These are phyloP conservation scores for Candida sakaeoensis DNA, from an alignment of 805 yeast genomes.

Conservation along the genomic window DNA sequence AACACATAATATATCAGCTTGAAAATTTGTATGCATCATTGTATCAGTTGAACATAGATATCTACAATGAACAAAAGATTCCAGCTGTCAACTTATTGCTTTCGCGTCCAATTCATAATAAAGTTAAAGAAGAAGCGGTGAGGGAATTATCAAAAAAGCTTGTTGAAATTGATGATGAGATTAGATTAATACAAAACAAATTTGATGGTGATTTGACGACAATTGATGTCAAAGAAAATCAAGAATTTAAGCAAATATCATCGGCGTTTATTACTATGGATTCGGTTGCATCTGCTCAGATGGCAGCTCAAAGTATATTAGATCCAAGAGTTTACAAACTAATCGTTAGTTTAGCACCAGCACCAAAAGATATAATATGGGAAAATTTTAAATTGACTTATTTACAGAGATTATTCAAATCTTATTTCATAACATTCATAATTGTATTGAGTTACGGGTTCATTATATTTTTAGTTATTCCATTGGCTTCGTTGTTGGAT, in stretches of 20 bases:
- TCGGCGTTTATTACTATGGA: conserved; percentile 49
- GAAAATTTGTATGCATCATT: conserved; percentile 41
- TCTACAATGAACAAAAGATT: conserved; percentile 28
- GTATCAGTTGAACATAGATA: conserved; percentile 41
- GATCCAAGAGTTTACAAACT: conserved; percentile 44
- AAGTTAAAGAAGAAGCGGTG: conserved; percentile 21
- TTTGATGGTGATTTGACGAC: conserved; percentile 24
- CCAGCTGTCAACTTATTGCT: conserved; percentile 28
- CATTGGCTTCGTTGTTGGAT: conserved; percentile 54
- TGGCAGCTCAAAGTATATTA: conserved; percentile 45
- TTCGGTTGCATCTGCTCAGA: conserved; percentile 46
- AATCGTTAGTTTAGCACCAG: conserved; percentile 43
- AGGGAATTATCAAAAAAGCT: conserved; percentile 31
- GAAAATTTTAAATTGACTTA: conserved; percentile 43
- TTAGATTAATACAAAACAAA: conserved; percentile 28
- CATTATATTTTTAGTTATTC: conserved; percentile 52
- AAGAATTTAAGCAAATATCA: conserved; percentile 36
- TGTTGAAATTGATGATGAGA: conserved; percentile 34
- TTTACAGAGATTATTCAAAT: conserved; percentile 32
- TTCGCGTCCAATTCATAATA: conserved; percentile 8
- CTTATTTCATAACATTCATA: conserved; percentile 39
- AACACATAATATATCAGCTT: conserved; percentile 25
- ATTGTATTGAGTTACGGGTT: conserved; percentile 49
- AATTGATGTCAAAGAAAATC: conserved; percentile 21
- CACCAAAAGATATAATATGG: conserved; percentile 45